Conservation (phyloP, 305 asterid genomes). For the Fraxinus greggii region DNA sequence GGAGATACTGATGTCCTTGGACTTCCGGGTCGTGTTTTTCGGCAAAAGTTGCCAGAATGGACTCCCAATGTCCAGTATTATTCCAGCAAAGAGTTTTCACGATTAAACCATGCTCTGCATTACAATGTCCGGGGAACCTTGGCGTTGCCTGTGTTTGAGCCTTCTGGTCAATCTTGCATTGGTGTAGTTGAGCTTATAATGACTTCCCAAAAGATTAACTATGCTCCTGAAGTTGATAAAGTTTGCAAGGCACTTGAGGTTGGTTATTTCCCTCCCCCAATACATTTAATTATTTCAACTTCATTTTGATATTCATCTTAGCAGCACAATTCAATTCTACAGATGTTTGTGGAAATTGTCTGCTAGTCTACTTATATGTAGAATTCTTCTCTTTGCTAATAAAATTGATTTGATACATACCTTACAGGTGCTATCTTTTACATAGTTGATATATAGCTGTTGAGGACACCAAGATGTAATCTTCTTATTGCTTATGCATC, state of each 20-base stretch:
- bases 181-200: constrained; percentile 88
- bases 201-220: constrained; percentile 82
- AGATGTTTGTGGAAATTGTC: constrained; percentile 7
- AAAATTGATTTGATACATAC: neutral
- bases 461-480: neutral
- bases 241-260: constrained; percentile 99
- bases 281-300: constrained; percentile 6
- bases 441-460: neutral
- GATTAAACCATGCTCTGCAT: constrained; percentile 75
- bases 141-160: constrained; percentile 92
- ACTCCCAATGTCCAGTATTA: constrained; percentile 92
- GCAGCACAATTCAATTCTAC: neutral
- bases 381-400: neutral
- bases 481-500: neutral
- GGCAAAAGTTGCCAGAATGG: constrained; percentile 85
- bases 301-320: constrained; percentile 2
- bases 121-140: constrained; percentile 81
- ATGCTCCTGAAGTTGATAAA: constrained; percentile 90
- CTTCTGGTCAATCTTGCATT: constrained; percentile 75
- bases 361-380: neutral
- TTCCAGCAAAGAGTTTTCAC: constrained; percentile 73
- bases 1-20: constrained; percentile 70
- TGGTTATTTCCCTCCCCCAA: constrained; percentile 27
- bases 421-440: too few relatives aligned
- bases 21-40: constrained; percentile 87